These are phyloP conservation scores for Podaxis rugospora DNA, from an alignment of 768 basidiomycete species.

Conservation along the genomic window DNA sequence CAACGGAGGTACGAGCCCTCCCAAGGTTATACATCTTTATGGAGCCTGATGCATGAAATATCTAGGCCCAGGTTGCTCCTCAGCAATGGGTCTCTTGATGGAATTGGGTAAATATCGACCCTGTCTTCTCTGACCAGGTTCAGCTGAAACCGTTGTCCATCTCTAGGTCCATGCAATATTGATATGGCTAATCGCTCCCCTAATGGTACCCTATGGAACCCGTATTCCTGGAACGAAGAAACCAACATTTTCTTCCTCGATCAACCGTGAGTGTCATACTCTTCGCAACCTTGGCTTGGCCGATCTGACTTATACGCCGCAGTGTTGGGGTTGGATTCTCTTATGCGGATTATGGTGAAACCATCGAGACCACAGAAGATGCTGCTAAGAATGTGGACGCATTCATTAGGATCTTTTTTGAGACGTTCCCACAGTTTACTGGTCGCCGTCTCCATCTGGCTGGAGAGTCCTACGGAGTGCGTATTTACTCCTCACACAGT, in stretches of 20 bases:
- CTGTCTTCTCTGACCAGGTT: neutral
- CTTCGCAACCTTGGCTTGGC: conserved; percentile 60
- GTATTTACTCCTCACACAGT: neutral
- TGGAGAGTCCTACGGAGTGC: conserved; percentile 68
- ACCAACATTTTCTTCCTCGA: conserved; percentile 63
- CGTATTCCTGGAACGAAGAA: conserved; percentile 65
- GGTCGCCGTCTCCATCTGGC: conserved; percentile 68
- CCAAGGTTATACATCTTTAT: neutral
- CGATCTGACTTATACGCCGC: conserved; percentile 16
- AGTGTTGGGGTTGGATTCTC: conserved; percentile 24
- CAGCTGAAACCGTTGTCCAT: neutral
- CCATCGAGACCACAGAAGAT: conserved; percentile 69
- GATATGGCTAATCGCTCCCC: conserved; percentile 48
- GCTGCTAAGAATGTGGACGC: conserved; percentile 74
- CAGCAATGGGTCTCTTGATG: conserved; percentile 59
- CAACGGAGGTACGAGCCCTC: conserved; percentile 34
- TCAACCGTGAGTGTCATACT: conserved; percentile 54
- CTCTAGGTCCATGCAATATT: conserved; percentile 40
- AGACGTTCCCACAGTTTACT: conserved; percentile 68
- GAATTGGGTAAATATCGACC: conserved; percentile 50
- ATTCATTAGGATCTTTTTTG: conserved; percentile 76
- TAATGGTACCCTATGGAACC: conserved; percentile 50
- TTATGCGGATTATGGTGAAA: conserved; percentile 60
- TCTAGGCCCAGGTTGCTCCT: conserved; percentile 37
- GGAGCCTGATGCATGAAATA: neutral